Base-by-base conservation (phyloP, 2,329 filamentous ascomycete genomes). In the Lachnellula arida region DNA sequence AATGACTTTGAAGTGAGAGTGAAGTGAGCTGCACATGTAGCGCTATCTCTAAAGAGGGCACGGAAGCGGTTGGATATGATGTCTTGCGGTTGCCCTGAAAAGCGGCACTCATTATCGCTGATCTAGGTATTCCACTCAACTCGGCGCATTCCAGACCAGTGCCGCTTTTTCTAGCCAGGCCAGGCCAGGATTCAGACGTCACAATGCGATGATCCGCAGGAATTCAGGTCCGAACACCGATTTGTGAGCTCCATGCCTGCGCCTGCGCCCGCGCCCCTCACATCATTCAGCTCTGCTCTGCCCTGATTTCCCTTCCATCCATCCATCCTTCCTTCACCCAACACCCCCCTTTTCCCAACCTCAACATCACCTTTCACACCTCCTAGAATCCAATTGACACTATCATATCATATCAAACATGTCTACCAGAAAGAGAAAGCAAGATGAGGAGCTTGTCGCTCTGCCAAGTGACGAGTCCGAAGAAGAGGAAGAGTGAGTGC, bases 391-490 rank as follows among this genome's bases (percentile, higher is more conserved):
- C 22, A 40, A 37, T 35, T 23, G 17, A 37, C 42, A 8, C 19
- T 12, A n/a, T n/a, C n/a, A n/a, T 48, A 32, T 40, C 32, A 47
- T 25, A 19, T 42, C 42, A 35, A 35, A 25, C 19, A 65, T 63
- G 60, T 49, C 63, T 49, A 63, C 60, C 3, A 59, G 63, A 56
- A 66, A 66, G 61, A 61, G 66, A 54, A 67, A 66, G 60, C 51
- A 63, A 35, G 65, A 66, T 37, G 65, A 67, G 58, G 66, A 68
- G 64, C 63, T 68, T 19, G 66, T 68, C 37, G 65, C 65, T 35
- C 63, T 68, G 15, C 65, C 65, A 4, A 64, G 61, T 40, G 65
- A 68, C 50, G 65, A 65, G 19, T 63, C 61, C 28, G 66, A 68
- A 39, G 66, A 68, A 43, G 66, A 68, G 57, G 65, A 68, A 48